phyloP scores from a whole-genome alignment of 192 early-diverging fungal species.

The Entomortierella chlamydospora region DNA sequence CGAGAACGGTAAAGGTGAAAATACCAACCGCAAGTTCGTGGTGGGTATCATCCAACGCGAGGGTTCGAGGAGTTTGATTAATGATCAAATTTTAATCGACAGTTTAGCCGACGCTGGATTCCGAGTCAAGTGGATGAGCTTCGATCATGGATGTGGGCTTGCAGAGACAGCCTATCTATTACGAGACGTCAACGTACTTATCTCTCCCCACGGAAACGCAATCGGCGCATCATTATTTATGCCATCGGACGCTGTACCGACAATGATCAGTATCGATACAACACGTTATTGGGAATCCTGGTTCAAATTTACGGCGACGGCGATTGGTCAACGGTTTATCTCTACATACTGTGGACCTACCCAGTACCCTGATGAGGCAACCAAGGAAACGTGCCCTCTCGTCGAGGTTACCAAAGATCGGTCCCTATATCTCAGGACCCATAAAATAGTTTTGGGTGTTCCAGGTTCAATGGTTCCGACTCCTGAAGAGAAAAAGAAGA shows the following conservation, averaged over 20 bases:
- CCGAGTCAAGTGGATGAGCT: conserved; percentile 16
- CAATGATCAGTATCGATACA: conserved; percentile 30
- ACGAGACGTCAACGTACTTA: no score
- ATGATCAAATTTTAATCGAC: no score
- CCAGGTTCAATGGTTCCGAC: conserved; percentile 12
- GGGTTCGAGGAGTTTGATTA: no score
- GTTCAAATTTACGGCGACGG: conserved; percentile 36
- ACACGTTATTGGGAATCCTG: conserved; percentile 20
- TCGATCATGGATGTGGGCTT: conserved; percentile 28
- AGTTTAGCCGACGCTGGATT: background rate
- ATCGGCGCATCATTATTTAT: no score
- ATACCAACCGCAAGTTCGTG: no score
- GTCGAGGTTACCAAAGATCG: conserved; percentile 17
- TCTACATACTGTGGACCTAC: conserved; percentile 11
- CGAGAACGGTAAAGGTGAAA: no score
- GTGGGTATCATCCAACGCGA: no score
- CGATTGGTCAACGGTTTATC: conserved; percentile 28
- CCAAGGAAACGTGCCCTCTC: conserved; percentile 14
- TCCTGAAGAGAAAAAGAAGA: conserved; percentile 13
- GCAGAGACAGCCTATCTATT: no score
- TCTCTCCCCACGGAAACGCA: no score
- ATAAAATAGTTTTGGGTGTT: conserved; percentile 8
- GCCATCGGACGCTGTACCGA: no score
- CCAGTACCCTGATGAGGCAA: conserved; percentile 12
- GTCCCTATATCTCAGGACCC: background rate